phyloP scores from a whole-genome alignment of 176 grass and related monocot species.

The Pontederia paniculata region DNA sequence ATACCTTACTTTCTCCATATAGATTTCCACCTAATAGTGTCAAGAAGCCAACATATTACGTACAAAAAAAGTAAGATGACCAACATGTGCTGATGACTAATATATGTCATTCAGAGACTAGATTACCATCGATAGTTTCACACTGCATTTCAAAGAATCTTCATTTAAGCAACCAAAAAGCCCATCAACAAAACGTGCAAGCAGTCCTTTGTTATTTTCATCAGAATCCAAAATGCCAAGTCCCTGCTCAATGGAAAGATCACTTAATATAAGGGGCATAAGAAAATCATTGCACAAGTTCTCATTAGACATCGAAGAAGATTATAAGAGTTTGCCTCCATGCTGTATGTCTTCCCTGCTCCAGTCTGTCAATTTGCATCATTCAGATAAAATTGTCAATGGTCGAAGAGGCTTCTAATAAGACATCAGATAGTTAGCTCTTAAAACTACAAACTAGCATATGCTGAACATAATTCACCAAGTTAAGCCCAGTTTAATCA shows the following conservation, averaged over 20 bases:
- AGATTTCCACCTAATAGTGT: conserved; percentile 66
- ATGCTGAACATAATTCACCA: background rate
- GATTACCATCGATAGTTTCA: conserved; percentile 69
- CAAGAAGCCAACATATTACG: background rate
- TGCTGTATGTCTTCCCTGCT: conserved; percentile 78
- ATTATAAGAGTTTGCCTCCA: conserved; percentile 38
- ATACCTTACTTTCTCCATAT: conserved; percentile 87
- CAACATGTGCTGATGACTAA: background rate
- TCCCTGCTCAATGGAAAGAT: conserved; percentile 32
- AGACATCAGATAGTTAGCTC: background rate
- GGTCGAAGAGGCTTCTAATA: background rate
- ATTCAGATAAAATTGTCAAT: conserved; percentile 20
- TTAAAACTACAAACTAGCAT: background rate
- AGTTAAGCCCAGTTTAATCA: no score
- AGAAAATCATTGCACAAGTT: conserved; percentile 11
- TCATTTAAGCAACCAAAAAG: conserved; percentile 43
- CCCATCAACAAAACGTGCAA: conserved; percentile 50
- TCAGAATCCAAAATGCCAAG: conserved; percentile 69
- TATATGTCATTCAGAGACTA: conserved; percentile 4
- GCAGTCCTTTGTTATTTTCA: conserved; percentile 48
- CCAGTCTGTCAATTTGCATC: conserved; percentile 43
- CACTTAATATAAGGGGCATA: conserved; percentile 14
- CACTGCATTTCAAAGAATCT: conserved; percentile 19
- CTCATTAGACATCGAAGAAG: conserved; percentile 13
- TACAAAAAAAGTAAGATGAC: conserved; percentile 17